Evolutionary conservation across 2,329 filamentous ascomycete genomes (phyloP), one percentile per base, ranked within the genome.

Genomic region (Ophiostoma fasciatum): DNA sequence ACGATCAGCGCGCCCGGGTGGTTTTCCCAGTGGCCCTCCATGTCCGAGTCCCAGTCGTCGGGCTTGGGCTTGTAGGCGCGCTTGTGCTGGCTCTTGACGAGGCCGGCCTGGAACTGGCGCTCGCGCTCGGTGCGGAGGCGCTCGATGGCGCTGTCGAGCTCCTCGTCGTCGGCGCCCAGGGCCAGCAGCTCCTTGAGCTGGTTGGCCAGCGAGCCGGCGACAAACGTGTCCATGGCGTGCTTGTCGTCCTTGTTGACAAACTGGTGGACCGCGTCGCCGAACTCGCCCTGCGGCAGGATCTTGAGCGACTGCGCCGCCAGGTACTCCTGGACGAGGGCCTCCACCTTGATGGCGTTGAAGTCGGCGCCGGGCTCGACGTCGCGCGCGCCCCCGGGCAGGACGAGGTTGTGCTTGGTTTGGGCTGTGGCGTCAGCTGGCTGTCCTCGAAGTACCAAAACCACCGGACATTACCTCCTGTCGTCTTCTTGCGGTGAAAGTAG

Each of bases 241-340:
- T 87, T 93, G 60, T 98, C 90, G 46, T 94, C 84, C 47, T 96
- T 96, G 53, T 87, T 78, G 19, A 98, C 84, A 48, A 90, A 98
- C 42, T 93, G 82, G 31, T 77, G 78, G 5, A 98, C 84, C 0
- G 90, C 90, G 50, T 96, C 87, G 13, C 85, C 82, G 50, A 98
- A 94, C 0, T 80, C 81, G 21, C 87, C 90, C 49, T 94, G 83
- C 0, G 90, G 90, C 0, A 98, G 66, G 33, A 98, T 90, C 39
- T 87, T 93, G 22, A 98, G 71, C 0, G 83, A 87, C 49, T 96
- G 87, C 0, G 82, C 81, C 0, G 73, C 72, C 3, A 98, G 68
- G 48, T 87, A 94, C 46, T 96, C 85, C 33, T 79, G 71, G 0
- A 98, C 88, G 0, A 98, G 66, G 45, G 80, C 79, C 44, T 92